A percentile compares a stretch with the other conserved stretches of the same genome.
Evolutionary conservation across 768 basidiomycete species (phyloP).

Genomic region (Leccinum imitatum): DNA sequence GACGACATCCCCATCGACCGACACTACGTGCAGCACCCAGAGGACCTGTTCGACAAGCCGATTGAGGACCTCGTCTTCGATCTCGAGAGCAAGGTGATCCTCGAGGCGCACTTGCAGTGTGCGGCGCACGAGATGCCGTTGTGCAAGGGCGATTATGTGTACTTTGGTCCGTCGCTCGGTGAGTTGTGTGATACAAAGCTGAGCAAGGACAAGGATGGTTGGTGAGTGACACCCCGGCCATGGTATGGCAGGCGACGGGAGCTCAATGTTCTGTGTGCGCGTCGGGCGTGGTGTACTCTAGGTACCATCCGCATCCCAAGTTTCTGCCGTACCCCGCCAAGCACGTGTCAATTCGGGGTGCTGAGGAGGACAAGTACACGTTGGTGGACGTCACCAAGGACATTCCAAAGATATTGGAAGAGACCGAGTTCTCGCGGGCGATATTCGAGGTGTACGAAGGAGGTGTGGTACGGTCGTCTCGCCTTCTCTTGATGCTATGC

Average conservation of each 20-base stretch:
- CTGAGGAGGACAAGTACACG: conserved; percentile 49
- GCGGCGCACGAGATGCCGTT: conserved; percentile 84
- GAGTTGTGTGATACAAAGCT: conserved; percentile 63
- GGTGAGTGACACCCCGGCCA: conserved; percentile 42
- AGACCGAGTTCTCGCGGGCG: conserved; percentile 79
- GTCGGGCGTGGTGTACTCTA: conserved; percentile 24
- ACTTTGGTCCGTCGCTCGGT: conserved; percentile 65
- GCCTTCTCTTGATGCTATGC: background rate
- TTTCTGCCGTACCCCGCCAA: conserved; percentile 76
- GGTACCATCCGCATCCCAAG: conserved; percentile 82
- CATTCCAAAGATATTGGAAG: conserved; percentile 59
- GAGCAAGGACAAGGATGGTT: conserved; percentile 72
- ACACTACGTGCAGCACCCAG: conserved; percentile 68
- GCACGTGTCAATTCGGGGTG: conserved; percentile 72
- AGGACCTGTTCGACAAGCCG: conserved; percentile 64
- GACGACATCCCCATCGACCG: conserved; percentile 71
- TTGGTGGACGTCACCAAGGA: too few species aligned
- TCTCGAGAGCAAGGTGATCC: conserved; percentile 66
- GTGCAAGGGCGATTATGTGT: conserved; percentile 58
- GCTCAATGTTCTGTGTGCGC: background rate
- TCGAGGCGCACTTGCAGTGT: conserved; percentile 61
- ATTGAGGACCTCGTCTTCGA: conserved; percentile 69
- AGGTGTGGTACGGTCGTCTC: conserved; percentile 57
- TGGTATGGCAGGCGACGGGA: background rate
- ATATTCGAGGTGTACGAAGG: conserved; percentile 91